These are phyloP conservation scores for Debaryomyces udenii DNA, from an alignment of 1,139 yeast species.

Conservation along the genomic window DNA sequence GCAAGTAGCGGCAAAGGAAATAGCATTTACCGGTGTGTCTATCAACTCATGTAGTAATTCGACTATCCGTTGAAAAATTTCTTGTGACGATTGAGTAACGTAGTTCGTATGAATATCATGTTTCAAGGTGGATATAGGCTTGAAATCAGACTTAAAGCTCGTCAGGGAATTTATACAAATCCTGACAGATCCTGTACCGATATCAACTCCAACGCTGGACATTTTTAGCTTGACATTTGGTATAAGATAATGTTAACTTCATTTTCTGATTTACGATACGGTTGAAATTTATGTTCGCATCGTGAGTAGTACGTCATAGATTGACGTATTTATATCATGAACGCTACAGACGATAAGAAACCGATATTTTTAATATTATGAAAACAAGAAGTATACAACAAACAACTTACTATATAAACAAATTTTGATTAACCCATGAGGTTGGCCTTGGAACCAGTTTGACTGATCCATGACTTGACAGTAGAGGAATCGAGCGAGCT, in stretches of 20 bases:
- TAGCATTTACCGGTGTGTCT: constrained; percentile 15
- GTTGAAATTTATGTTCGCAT: no score
- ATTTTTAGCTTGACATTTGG: constrained; percentile 1
- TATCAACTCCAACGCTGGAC: constrained; percentile 49
- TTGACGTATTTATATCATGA: no score
- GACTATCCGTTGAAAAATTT: constrained; percentile 30
- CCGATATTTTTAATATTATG: neutral
- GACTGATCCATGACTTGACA: constrained; percentile 57
- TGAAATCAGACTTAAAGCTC: constrained; percentile 1
- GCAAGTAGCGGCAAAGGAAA: constrained; percentile 53
- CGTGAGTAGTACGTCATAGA: no score
- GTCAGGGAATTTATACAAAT: constrained; percentile 14
- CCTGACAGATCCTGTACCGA: constrained; percentile 57
- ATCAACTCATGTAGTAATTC: constrained; percentile 17
- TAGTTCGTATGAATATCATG: constrained; percentile 18
- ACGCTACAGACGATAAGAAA: neutral
- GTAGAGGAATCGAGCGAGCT: constrained; percentile 55
- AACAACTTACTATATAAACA: neutral
- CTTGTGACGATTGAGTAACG: constrained; percentile 47
- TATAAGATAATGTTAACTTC: no score
- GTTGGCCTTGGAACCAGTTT: constrained; percentile 53
- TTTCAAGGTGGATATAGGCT: constrained; percentile 24
- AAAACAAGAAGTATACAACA: neutral
- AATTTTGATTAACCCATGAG: constrained; percentile 5
- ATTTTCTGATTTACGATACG: no score